These are phyloP conservation scores for Fusarium sp. DNA, from an alignment of 2,329 filamentous ascomycete genomes.

Conservation along the genomic window DNA sequence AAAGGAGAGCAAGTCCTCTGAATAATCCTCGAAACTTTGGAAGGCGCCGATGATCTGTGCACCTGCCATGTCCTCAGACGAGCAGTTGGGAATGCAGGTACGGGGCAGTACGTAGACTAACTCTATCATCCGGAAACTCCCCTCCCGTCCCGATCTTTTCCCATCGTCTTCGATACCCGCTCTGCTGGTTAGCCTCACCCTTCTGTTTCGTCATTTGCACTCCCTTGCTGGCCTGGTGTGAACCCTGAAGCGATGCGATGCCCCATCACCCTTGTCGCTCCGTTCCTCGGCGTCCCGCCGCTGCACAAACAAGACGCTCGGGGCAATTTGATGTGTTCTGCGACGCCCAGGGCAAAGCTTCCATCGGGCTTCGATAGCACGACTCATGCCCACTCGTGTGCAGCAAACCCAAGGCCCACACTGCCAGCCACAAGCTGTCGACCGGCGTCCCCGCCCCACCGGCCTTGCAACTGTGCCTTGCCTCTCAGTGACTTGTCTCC, in stretches of 20 bases:
- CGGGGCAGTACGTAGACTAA: slow-evolving; percentile 2
- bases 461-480: slow-evolving; percentile 27
- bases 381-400: slow-evolving; percentile 44
- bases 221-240: slow-evolving; percentile 1
- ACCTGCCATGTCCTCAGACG: not conserved
- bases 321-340: slow-evolving; percentile 25
- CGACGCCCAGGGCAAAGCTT: slow-evolving; percentile 45
- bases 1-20: not conserved
- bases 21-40: not conserved
- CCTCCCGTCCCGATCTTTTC: slow-evolving; percentile 20
- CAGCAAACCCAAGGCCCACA: slow-evolving; percentile 29
- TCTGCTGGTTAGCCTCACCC: slow-evolving; percentile 10
- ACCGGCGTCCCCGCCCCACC: slow-evolving; percentile 46
- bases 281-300: slow-evolving; percentile 43
- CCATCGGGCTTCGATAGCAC: slow-evolving; percentile 50
- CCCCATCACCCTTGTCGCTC: slow-evolving; percentile 9
- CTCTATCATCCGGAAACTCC: slow-evolving; percentile 19
- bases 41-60: not conserved
- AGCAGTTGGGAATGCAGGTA: slow-evolving; percentile 14
- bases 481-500: slow-evolving; percentile 18
- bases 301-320: slow-evolving; percentile 33
- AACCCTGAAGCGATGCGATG: slow-evolving; percentile 5
- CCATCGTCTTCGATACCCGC: slow-evolving; percentile 9
- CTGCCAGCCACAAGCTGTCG: slow-evolving; percentile 40
- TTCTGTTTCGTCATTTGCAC: slow-evolving; percentile 13